A percentile compares a stretch with the other conserved stretches of the same genome.
Conservation (phyloP, 192 early-diverging fungal species). For the Entomortierella parvispora region DNA sequence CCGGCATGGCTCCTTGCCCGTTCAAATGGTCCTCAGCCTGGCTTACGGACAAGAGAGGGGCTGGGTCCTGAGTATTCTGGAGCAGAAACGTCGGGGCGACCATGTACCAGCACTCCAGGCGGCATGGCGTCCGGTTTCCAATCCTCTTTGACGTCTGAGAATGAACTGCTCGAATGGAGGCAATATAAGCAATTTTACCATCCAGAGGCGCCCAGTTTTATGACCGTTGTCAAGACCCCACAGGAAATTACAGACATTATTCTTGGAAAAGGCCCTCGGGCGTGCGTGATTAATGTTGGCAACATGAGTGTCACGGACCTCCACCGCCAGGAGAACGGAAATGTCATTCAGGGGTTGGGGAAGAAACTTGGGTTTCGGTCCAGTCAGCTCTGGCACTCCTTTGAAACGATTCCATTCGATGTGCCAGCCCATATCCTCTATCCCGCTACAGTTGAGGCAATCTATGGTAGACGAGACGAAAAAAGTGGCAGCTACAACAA, state of each 20-base stretch:
- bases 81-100: slow-evolving; percentile 9
- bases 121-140: slow-evolving; percentile 1
- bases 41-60: not conserved
- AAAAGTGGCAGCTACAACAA: slow-evolving; percentile 3
- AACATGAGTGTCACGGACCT: slow-evolving; percentile 44
- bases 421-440: slow-evolving; percentile 42
- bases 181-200: slow-evolving; percentile 44
- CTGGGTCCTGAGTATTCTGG: not conserved
- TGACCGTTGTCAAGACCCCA: slow-evolving; percentile 41
- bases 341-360: slow-evolving; percentile 6
- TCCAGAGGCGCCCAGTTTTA: slow-evolving; percentile 48
- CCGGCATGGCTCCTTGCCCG: not conserved
- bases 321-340: slow-evolving; percentile 18
- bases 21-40: not conserved
- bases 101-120: not conserved
- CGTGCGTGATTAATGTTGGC: slow-evolving; percentile 37
- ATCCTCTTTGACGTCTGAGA: not conserved
- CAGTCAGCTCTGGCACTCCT: slow-evolving; percentile 37
- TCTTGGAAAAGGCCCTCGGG: slow-evolving; percentile 37
- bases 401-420: slow-evolving; percentile 52
- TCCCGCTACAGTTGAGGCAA: slow-evolving; percentile 21
- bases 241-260: slow-evolving; percentile 47
- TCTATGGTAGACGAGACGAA: slow-evolving; percentile 10
- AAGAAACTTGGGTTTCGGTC: slow-evolving; percentile 29
- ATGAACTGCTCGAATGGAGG: slow-evolving; percentile 30